A percentile compares a stretch with the other conserved stretches of the same genome.
Conservation (phyloP, 371 early-diverging fungal genomes). For the Dipsacomyces acuminosporus region DNA sequence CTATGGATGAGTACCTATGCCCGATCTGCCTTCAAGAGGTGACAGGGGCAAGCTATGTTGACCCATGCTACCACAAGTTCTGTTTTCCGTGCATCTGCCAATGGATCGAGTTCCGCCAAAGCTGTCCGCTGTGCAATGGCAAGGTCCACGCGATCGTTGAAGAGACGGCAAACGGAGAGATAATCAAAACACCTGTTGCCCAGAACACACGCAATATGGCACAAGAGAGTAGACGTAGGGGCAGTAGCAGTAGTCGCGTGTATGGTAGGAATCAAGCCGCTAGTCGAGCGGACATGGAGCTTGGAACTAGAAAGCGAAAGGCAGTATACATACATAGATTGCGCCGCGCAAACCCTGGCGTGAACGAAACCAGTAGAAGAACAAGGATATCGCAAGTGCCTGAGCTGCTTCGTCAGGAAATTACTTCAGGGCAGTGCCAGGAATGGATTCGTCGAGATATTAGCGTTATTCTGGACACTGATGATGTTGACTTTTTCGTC, state of each 20-base stretch:
- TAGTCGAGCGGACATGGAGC: slow-evolving; percentile 1
- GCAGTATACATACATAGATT: slow-evolving; percentile 15
- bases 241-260: too few species aligned
- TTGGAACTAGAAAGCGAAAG: slow-evolving; percentile 23
- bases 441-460: slow-evolving; percentile 25
- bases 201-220: neutral
- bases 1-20: slow-evolving; percentile 17
- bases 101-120: slow-evolving; percentile 14
- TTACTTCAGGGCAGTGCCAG: slow-evolving; percentile 6
- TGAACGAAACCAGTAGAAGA: neutral
- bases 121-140: slow-evolving; percentile 22
- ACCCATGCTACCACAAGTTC: slow-evolving; percentile 30
- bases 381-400: slow-evolving; percentile 4
- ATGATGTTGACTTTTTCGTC: slow-evolving; percentile 8
- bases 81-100: slow-evolving; percentile 21
- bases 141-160: slow-evolving; percentile 2
- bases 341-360: neutral
- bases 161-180: neutral
- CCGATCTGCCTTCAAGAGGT: slow-evolving; percentile 25
- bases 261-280: neutral
- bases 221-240: too few species aligned
- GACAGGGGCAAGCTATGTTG: slow-evolving; percentile 3
- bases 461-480: slow-evolving; percentile 4
- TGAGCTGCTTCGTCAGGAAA: neutral
- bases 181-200: neutral